These are phyloP conservation scores for Hericium erinaceus DNA, from an alignment of 768 basidiomycete genomes.

Conservation along the genomic window DNA sequence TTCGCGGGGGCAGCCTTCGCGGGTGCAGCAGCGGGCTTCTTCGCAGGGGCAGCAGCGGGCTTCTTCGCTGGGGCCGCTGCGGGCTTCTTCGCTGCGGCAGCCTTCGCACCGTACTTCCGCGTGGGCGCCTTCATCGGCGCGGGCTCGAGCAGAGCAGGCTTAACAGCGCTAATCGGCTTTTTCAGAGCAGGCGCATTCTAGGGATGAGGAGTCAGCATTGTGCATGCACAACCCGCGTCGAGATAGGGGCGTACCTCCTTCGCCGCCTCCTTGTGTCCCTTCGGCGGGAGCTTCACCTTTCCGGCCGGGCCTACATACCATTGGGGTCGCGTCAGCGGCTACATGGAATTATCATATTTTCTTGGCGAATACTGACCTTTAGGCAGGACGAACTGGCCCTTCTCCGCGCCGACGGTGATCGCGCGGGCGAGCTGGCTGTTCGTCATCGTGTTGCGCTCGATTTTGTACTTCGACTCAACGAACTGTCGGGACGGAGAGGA, in stretches of 20 bases:
- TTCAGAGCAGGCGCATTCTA: constrained; percentile 27
- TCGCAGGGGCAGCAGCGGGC: constrained; percentile 14
- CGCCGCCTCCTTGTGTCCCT: constrained; percentile 25
- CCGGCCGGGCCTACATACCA: constrained; percentile 41
- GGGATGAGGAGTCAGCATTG: background rate
- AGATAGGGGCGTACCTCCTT: constrained; percentile 42
- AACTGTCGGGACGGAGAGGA: constrained; percentile 23
- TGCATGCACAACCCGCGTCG: background rate
- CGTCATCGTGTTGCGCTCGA: constrained; percentile 33
- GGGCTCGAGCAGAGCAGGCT: background rate
- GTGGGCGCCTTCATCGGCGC: background rate
- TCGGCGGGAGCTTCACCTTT: constrained; percentile 63
- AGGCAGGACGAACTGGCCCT: constrained; percentile 43
- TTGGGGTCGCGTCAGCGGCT: background rate
- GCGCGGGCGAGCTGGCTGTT: constrained; percentile 39
- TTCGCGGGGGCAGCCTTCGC: constrained; percentile 19
- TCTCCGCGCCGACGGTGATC: constrained; percentile 40
- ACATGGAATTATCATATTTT: background rate
- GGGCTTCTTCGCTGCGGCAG: constrained; percentile 13
- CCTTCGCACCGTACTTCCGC: constrained; percentile 20
- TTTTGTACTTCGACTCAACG: constrained; percentile 43
- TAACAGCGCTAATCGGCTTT: constrained; percentile 19
- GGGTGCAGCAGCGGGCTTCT: background rate
- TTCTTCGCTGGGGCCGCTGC: background rate
- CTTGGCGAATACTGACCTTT: constrained; percentile 21